Conservation (phyloP, 1,284 basidiomycete species). For the Apiotrichum veenhuisii region DNA sequence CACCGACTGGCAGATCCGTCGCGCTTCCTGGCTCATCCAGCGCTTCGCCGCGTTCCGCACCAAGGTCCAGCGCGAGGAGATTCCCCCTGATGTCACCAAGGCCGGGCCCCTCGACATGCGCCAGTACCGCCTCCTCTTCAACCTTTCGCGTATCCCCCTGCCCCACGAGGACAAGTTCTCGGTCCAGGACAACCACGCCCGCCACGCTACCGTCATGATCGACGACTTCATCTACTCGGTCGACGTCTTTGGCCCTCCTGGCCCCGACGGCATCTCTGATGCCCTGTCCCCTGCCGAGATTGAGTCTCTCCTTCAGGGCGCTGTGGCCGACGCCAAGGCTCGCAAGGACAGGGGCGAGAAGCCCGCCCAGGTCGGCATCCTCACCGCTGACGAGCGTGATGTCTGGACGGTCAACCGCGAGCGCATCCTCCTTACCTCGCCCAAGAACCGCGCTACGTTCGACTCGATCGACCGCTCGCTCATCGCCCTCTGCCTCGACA, state of each 20-base stretch:
- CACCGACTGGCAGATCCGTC: slow-evolving; percentile 76
- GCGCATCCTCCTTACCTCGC: slow-evolving; percentile 65
- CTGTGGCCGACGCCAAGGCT: slow-evolving; percentile 65
- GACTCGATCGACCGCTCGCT: slow-evolving; percentile 68
- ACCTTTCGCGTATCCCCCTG: slow-evolving; percentile 68
- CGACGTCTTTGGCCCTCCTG: slow-evolving; percentile 56
- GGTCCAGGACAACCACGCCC: slow-evolving; percentile 55
- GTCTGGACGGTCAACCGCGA: slow-evolving; percentile 75
- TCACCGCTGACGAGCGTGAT: slow-evolving; percentile 79
- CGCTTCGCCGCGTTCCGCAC: slow-evolving; percentile 76
- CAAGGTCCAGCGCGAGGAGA: slow-evolving; percentile 54
- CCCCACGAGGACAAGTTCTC: slow-evolving; percentile 62
- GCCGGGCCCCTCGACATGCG: slow-evolving; percentile 58
- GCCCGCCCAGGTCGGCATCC: slow-evolving; percentile 62
- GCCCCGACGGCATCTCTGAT: slow-evolving; percentile 45
- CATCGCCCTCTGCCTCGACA: slow-evolving; percentile 64
- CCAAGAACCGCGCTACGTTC: slow-evolving; percentile 60
- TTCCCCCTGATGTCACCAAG: slow-evolving; percentile 55
- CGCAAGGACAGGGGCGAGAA: slow-evolving; percentile 58
- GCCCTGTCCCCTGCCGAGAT: slow-evolving; percentile 56
- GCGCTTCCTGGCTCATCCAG: slow-evolving; percentile 77
- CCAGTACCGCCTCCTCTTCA: slow-evolving; percentile 66
- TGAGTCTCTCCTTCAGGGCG: slow-evolving; percentile 62
- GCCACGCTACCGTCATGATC: slow-evolving; percentile 67
- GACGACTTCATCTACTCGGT: slow-evolving; percentile 80